phyloP scores from a whole-genome alignment of 2,329 filamentous ascomycete genomes.

The Stagonosporopsis chrysanthemi region DNA sequence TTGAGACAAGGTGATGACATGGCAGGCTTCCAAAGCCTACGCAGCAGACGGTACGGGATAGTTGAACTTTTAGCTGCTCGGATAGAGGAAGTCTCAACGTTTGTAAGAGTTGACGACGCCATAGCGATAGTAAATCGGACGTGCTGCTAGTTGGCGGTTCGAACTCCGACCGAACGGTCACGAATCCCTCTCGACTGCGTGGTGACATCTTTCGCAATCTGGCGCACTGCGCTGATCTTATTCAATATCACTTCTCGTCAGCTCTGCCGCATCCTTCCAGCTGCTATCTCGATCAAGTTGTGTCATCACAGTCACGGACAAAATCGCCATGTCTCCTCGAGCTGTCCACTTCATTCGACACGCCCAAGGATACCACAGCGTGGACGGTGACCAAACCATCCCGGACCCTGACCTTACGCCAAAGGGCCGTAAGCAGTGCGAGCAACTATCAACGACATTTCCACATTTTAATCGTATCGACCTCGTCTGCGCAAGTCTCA shows the following conservation, averaged over 20 bases:
- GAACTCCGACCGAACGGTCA: no score
- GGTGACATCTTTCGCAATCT: not conserved
- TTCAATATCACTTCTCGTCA: no score
- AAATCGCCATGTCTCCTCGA: slow-evolving; percentile 22
- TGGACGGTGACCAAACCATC: slow-evolving; percentile 70
- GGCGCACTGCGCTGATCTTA: no score
- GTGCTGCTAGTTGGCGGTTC: not conserved
- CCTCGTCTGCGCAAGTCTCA: slow-evolving; percentile 76
- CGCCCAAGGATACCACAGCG: slow-evolving; percentile 78
- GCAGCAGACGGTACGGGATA: no score
- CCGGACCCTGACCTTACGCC: slow-evolving; percentile 79
- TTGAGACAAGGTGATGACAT: not conserved
- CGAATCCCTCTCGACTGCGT: not conserved
- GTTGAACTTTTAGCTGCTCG: not conserved
- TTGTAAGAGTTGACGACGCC: not conserved
- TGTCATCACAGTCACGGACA: not conserved
- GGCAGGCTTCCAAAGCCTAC: not conserved
- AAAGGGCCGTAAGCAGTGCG: slow-evolving; percentile 76
- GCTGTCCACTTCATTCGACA: slow-evolving; percentile 67
- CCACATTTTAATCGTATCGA: slow-evolving; percentile 65
- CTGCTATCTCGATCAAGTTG: no score
- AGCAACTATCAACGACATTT: slow-evolving; percentile 67
- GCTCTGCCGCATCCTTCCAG: no score
- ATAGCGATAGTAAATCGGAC: not conserved
- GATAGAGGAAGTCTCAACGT: not conserved